These are phyloP conservation scores for Trichosanthes cucumerina DNA, from an alignment of 306 rosid genomes.

Conservation along the genomic window DNA sequence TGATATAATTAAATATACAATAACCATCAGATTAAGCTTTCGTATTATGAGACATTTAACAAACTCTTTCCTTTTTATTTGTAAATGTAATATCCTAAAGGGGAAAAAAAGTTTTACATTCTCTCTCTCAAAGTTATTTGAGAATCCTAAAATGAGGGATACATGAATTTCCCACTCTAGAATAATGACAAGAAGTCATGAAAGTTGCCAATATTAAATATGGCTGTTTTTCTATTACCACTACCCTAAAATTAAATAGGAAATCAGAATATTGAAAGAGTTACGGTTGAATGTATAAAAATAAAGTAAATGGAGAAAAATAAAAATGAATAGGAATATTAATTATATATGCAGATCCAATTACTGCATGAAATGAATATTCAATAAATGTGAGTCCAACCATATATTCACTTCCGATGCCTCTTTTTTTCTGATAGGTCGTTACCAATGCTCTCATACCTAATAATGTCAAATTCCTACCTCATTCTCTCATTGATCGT, in stretches of 20 bases:
- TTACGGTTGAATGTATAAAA: slow-evolving; percentile 1
- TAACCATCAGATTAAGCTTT: too few species aligned
- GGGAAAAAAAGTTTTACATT: neutral
- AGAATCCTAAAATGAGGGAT: neutral
- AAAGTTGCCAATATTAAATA: slow-evolving; percentile 3
- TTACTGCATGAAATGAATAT: neutral
- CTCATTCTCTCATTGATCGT: too few species aligned
- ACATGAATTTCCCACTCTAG: neutral
- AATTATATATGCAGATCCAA: neutral
- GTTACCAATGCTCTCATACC: neutral
- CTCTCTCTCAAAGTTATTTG: neutral
- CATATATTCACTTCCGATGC: neutral
- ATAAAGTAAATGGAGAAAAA: neutral
- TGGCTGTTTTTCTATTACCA: neutral
- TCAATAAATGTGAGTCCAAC: slow-evolving; percentile 7
- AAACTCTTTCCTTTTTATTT: neutral
- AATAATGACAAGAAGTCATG: slow-evolving; percentile 6
- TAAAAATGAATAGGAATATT: neutral
- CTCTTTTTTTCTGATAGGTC: neutral
- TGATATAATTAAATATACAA: too few species aligned
- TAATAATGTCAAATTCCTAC: neutral
- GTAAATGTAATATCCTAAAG: neutral
- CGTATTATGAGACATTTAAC: too few species aligned
- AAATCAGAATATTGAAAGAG: neutral
- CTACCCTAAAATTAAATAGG: neutral